Percentiles rank a stretch among this genome's conserved stretches.
These are phyloP conservation scores for Zalerion maritima DNA, from an alignment of 495 filamentous ascomycete species.

Conservation along the genomic window DNA sequence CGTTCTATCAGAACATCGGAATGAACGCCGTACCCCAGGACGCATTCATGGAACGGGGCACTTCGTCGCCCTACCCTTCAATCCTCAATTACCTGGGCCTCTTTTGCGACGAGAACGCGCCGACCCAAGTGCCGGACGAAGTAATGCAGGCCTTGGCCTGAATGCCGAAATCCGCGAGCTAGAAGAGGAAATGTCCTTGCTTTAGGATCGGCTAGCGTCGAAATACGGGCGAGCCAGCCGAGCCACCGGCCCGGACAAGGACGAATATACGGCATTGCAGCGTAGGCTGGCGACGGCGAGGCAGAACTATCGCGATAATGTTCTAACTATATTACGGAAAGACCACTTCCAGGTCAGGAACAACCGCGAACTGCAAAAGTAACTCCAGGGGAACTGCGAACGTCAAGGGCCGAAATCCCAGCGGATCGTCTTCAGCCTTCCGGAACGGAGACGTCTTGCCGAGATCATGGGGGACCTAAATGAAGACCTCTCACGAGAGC, in stretches of 20 bases:
- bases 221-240: constrained; percentile 21
- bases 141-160: constrained; percentile 2
- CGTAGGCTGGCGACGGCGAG: constrained; percentile 2
- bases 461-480: no score
- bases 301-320: constrained; percentile 1
- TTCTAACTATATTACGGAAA: constrained; percentile 1
- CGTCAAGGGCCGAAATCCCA: no score
- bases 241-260: constrained; percentile 2
- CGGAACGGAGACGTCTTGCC: no score
- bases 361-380: constrained; percentile 3
- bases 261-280: constrained; percentile 1
- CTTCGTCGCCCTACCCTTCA: constrained; percentile 1
- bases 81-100: constrained; percentile 4
- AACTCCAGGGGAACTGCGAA: no score
- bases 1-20: constrained; percentile 1
- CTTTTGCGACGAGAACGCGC: constrained; percentile 5
- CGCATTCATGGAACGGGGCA: constrained; percentile 3
- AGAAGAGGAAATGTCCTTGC: constrained; percentile 23
- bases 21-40: constrained; percentile 4
- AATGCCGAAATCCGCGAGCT: constrained; percentile 23
- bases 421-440: no score
- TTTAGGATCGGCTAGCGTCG: constrained; percentile 25
- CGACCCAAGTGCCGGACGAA: constrained; percentile 2
- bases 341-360: constrained; percentile 2
- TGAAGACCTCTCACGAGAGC: no score